These are phyloP conservation scores for Micractinium conductrix DNA, from an alignment of 139 green algal species.

Conservation along the genomic window DNA sequence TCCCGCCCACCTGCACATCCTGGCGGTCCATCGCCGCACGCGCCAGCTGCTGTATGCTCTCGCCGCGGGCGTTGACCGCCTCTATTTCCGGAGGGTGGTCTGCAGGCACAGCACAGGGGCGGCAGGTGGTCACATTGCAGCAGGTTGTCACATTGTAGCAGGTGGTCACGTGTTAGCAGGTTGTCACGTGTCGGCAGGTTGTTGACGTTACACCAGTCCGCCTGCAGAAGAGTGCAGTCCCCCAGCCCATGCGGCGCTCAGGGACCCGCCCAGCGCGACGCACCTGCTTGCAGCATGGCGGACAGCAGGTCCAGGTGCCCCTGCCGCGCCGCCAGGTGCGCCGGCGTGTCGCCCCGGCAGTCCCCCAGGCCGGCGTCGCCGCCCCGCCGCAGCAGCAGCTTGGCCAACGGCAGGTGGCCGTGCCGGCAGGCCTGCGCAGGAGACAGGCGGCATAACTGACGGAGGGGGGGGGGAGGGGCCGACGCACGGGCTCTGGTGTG, in stretches of 20 bases:
- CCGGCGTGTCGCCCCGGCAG: slow-evolving; percentile 55
- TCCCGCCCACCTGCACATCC: not conserved
- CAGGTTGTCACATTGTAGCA: too few species aligned
- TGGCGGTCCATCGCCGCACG: slow-evolving; percentile 21
- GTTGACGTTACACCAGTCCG: too few species aligned
- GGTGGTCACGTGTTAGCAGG: too few species aligned
- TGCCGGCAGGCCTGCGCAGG: slow-evolving; percentile 30
- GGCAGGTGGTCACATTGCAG: too few species aligned
- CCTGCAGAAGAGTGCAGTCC: too few species aligned
- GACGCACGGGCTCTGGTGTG: too few species aligned
- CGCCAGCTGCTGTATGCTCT: slow-evolving; percentile 39
- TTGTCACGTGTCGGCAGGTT: too few species aligned
- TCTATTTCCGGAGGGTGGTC: slow-evolving; percentile 40
- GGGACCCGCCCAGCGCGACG: too few species aligned
- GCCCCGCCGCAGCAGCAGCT: slow-evolving; percentile 30
- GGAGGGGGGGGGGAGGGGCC: slow-evolving; percentile 29
- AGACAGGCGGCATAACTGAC: slow-evolving; percentile 12
- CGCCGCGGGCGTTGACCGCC: slow-evolving; percentile 33
- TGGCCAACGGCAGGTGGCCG: slow-evolving; percentile 25
- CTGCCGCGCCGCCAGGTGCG: slow-evolving; percentile 55
- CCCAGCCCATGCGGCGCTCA: too few species aligned
- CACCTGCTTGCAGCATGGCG: slow-evolving; percentile 42
- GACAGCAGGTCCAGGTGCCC: slow-evolving; percentile 50
- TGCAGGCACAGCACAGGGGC: not conserved
- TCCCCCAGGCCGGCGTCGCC: slow-evolving; percentile 44